phyloP scores from a whole-genome alignment of 345 rosid genomes.

The Melaleuca quinquenervia region DNA sequence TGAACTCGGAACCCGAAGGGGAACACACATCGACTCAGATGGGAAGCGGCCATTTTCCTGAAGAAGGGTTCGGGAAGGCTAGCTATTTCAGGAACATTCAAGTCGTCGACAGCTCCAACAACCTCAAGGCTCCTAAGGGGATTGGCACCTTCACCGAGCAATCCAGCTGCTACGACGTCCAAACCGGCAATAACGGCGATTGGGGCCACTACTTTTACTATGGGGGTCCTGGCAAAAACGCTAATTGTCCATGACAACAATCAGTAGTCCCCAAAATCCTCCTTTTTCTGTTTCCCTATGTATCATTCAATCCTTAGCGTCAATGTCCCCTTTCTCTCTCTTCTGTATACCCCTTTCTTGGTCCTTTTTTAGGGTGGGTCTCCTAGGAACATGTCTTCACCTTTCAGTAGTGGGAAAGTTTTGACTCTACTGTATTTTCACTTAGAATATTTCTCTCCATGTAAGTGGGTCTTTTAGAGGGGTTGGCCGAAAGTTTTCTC shows the following conservation, averaged over 20 bases:
- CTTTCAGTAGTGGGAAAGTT: conserved; percentile 37
- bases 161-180: conserved; percentile 91
- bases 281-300: conserved; percentile 7
- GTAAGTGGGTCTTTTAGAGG: conserved; percentile 19
- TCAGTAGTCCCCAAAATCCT: not conserved
- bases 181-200: conserved; percentile 74
- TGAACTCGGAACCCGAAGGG: conserved; percentile 79
- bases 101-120: conserved; percentile 79
- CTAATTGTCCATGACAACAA: conserved; percentile 46
- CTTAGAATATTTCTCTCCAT: conserved; percentile 16
- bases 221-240: conserved; percentile 89
- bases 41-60: conserved; percentile 93
- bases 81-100: conserved; percentile 90
- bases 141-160: conserved; percentile 88
- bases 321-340: conserved; percentile 2
- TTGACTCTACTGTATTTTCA: conserved; percentile 1
- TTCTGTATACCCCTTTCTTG: conserved; percentile 14
- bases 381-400: conserved; percentile 10
- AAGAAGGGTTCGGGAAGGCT: conserved; percentile 90
- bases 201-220: conserved; percentile 98
- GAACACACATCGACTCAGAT: conserved; percentile 89
- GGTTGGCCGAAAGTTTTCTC: conserved; percentile 23
- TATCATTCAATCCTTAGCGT: conserved; percentile 40
- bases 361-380: conserved; percentile 20
- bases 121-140: conserved; percentile 86